Evolutionary conservation across 2,329 filamentous ascomycete species (phyloP).

Genomic region (Bretziella fagacearum): DNA sequence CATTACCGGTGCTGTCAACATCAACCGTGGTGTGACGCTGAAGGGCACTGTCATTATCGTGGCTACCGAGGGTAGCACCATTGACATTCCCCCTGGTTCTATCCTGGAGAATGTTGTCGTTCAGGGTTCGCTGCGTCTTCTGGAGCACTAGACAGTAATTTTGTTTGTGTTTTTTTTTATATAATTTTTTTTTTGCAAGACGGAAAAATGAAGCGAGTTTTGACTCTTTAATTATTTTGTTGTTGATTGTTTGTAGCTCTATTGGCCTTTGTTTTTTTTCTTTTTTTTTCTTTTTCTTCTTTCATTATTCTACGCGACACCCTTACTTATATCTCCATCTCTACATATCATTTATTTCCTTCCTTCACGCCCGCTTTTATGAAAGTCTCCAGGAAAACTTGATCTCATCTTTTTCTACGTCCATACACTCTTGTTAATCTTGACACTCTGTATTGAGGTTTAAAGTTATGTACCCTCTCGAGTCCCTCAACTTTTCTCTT

Average conservation of each 20-base stretch:
- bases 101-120: conserved; percentile 98
- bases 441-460: neutral
- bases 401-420: conserved; percentile 2
- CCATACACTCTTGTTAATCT: neutral
- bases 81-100: conserved; percentile 90
- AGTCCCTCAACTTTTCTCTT: neutral
- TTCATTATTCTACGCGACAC: neutral
- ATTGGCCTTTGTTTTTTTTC: neutral
- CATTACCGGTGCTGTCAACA: conserved; percentile 92
- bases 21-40: conserved; percentile 84
- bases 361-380: conserved; percentile 1
- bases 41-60: conserved; percentile 99
- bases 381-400: neutral
- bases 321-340: neutral
- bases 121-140: conserved; percentile 73
- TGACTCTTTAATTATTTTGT: neutral
- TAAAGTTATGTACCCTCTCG: too few relatives aligned
- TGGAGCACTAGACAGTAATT: conserved; percentile 42
- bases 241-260: neutral
- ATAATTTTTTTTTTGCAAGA: neutral
- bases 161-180: neutral
- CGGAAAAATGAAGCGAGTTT: neutral
- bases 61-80: conserved; percentile 91
- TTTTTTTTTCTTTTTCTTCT: neutral
- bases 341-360: neutral